These are phyloP conservation scores for Erodium texanum DNA, from an alignment of 441 rosid species.

Conservation along the genomic window DNA sequence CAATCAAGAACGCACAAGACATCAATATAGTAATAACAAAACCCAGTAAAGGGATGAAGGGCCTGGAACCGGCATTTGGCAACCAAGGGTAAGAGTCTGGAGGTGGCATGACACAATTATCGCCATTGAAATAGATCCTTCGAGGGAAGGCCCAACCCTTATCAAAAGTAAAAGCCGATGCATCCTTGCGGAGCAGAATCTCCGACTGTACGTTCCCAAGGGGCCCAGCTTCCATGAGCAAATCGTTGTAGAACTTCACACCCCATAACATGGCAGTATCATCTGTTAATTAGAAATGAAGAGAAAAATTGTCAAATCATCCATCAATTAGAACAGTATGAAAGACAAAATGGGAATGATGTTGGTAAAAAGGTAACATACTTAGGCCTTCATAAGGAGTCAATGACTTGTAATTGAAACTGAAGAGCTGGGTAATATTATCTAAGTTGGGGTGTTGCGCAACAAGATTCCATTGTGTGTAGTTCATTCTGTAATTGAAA, in stretches of 20 bases:
- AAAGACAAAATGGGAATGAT: neutral
- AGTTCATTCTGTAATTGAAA: conserved; percentile 63
- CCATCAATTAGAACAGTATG: too few species aligned
- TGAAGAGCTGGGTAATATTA: conserved; percentile 58
- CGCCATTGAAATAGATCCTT: conserved; percentile 85
- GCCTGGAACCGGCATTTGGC: conserved; percentile 51
- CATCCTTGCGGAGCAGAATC: conserved; percentile 69
- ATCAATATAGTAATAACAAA: too few species aligned
- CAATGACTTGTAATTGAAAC: conserved; percentile 52
- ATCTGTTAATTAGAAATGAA: conserved; percentile 29
- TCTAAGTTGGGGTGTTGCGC: conserved; percentile 69
- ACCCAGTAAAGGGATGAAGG: conserved; percentile 19
- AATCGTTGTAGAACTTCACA: conserved; percentile 22
- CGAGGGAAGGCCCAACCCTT: conserved; percentile 98
- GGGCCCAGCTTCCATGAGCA: conserved; percentile 67
- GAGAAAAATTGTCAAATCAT: too few species aligned
- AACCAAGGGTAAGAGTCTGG: conserved; percentile 90
- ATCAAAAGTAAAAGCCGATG: conserved; percentile 74
- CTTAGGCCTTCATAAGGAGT: conserved; percentile 65
- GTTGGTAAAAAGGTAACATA: conserved; percentile 19
- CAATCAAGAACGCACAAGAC: too few species aligned
- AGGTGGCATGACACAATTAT: conserved; percentile 91
- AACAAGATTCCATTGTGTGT: conserved; percentile 57
- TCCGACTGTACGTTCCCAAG: conserved; percentile 85
- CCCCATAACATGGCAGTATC: conserved; percentile 94